phyloP scores from a whole-genome alignment of 2,329 filamentous ascomycete genomes.

The Pleomassaria siparia region DNA sequence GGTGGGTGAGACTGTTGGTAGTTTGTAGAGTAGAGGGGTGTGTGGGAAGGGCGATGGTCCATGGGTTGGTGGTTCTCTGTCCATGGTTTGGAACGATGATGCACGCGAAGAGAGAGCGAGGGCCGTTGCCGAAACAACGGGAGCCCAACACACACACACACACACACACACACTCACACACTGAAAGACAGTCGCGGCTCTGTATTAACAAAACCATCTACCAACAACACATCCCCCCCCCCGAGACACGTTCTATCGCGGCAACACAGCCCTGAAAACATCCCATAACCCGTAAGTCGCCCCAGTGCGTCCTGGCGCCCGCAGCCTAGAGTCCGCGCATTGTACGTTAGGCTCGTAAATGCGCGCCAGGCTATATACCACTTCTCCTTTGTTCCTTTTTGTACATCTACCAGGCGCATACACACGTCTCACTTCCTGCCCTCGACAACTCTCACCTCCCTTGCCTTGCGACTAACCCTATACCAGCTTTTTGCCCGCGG shows the following conservation, averaged over 20 bases:
- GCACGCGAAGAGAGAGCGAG: not conserved
- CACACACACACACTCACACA: not conserved
- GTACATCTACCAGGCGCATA: not conserved
- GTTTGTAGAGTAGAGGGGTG: not conserved
- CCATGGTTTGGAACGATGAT: not conserved
- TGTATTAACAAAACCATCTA: not conserved
- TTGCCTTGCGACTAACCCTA: constrained; percentile 5
- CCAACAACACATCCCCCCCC: not conserved
- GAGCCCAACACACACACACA: not conserved
- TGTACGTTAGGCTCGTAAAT: not conserved
- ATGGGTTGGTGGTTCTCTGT: not conserved
- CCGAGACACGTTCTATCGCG: not conserved
- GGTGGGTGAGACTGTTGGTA: not conserved
- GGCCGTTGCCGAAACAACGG: not conserved
- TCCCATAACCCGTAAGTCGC: not conserved
- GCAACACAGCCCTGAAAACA: not conserved
- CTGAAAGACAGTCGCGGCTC: no score
- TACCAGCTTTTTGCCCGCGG: constrained; percentile 6
- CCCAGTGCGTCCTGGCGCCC: not conserved
- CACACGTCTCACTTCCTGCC: not conserved
- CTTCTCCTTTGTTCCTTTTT: no score
- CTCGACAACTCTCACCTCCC: not conserved
- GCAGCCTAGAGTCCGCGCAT: not conserved
- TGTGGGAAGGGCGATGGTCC: not conserved
- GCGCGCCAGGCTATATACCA: not conserved